Evolutionary conservation across 441 rosid genomes (phyloP).

Genomic region (Capsella rubella): DNA sequence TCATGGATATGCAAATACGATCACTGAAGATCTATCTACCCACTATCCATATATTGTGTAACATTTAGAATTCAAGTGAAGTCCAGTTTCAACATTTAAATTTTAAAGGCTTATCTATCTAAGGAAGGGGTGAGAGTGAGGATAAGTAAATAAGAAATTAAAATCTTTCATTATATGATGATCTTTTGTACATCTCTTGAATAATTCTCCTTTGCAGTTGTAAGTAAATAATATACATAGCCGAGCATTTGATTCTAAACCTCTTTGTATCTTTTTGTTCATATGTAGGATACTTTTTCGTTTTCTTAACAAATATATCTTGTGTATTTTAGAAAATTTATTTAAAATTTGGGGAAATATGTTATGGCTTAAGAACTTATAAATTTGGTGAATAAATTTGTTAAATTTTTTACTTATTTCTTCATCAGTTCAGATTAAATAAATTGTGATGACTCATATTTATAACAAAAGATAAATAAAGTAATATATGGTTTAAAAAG

Average conservation of each 20-base stretch:
- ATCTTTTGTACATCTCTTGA: not conserved
- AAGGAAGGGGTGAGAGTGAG: not conserved
- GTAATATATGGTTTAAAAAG: constrained; percentile 4
- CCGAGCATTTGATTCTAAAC: not conserved
- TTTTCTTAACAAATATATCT: not conserved
- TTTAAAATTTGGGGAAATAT: not conserved
- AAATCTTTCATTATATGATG: not conserved
- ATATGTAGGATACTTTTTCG: not conserved
- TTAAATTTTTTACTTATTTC: not conserved
- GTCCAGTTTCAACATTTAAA: not conserved
- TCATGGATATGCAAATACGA: not conserved
- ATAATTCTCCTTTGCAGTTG: not conserved
- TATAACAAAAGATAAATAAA: not conserved
- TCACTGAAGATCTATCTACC: not conserved
- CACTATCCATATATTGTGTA: not conserved
- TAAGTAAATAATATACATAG: too few species aligned
- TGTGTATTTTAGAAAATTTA: not conserved
- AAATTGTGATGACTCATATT: not conserved
- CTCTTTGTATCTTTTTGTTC: not conserved
- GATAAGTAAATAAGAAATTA: too few species aligned
- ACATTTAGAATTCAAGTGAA: too few species aligned
- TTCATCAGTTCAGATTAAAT: not conserved
- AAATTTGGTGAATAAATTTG: not conserved
- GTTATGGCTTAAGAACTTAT: not conserved
- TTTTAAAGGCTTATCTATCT: not conserved